Evolutionary conservation across 345 rosid genomes (phyloP).

Genomic region (Rhodamnia rubescens): DNA sequence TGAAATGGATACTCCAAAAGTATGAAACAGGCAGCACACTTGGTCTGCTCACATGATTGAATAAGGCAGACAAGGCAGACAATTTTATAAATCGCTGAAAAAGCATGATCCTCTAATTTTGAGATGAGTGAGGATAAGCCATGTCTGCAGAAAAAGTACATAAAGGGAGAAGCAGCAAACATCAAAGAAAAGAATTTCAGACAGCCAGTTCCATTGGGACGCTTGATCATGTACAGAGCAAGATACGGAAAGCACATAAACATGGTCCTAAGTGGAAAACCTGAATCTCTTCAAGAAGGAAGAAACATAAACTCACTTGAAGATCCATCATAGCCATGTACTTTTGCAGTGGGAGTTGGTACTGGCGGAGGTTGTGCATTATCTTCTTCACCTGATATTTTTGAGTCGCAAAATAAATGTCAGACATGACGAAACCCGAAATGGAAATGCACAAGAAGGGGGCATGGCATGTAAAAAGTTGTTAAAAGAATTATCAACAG

Average conservation of each 20-base stretch:
- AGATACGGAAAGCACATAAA: not conserved
- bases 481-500: not conserved
- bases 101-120: not conserved
- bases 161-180: not conserved
- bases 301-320: conserved; percentile 34
- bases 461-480: not conserved
- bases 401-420: not conserved
- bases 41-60: not conserved
- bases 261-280: not conserved
- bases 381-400: conserved; percentile 65
- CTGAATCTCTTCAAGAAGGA: not conserved
- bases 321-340: conserved; percentile 98
- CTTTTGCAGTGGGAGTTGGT: conserved; percentile 84
- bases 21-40: not conserved
- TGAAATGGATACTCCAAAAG: not conserved
- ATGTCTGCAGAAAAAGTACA: not conserved
- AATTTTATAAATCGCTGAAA: not conserved
- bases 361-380: conserved; percentile 71
- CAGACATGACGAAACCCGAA: not conserved
- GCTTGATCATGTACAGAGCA: not conserved
- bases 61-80: not conserved
- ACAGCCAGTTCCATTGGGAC: not conserved
- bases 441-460: not conserved
- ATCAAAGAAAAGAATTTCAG: not conserved
- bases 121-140: not conserved